Evolutionary conservation across 2,329 filamentous ascomycete genomes (phyloP).

Genomic region (Amauroascus verrucosus): DNA sequence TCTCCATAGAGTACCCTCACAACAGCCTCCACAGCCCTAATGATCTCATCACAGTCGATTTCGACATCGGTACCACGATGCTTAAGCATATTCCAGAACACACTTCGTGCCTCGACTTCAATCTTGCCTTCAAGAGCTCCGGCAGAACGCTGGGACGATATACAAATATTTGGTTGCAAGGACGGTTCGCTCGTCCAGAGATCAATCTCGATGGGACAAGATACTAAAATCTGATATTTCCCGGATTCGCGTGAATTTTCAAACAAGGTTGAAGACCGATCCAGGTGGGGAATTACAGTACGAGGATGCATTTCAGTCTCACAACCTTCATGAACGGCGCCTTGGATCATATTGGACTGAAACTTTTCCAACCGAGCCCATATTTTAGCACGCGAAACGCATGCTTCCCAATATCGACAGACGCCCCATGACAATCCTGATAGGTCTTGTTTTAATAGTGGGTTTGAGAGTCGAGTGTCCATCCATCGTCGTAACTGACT

Average conservation of each 20-base stretch:
- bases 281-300: conserved; percentile 28
- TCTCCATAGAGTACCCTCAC: conserved; percentile 24
- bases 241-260: conserved; percentile 15
- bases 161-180: conserved; percentile 29
- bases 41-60: conserved; percentile 23
- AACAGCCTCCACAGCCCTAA: conserved; percentile 30
- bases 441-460: conserved; percentile 30
- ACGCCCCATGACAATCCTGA: conserved; percentile 35
- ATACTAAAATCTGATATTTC: conserved; percentile 23
- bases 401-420: conserved; percentile 34
- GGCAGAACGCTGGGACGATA: conserved; percentile 17
- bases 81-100: conserved; percentile 30
- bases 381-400: conserved; percentile 29
- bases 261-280: conserved; percentile 30
- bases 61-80: conserved; percentile 19
- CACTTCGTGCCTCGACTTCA: conserved; percentile 30
- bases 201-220: conserved; percentile 29
- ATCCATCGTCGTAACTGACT: conserved; percentile 28
- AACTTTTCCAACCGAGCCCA: conserved; percentile 23
- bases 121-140: conserved; percentile 20
- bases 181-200: conserved; percentile 34
- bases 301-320: conserved; percentile 18
- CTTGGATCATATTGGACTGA: neutral
- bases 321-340: neutral
- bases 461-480: conserved; percentile 26